Conservation (phyloP, 495 filamentous ascomycete species). For the Poronia punctata region DNA sequence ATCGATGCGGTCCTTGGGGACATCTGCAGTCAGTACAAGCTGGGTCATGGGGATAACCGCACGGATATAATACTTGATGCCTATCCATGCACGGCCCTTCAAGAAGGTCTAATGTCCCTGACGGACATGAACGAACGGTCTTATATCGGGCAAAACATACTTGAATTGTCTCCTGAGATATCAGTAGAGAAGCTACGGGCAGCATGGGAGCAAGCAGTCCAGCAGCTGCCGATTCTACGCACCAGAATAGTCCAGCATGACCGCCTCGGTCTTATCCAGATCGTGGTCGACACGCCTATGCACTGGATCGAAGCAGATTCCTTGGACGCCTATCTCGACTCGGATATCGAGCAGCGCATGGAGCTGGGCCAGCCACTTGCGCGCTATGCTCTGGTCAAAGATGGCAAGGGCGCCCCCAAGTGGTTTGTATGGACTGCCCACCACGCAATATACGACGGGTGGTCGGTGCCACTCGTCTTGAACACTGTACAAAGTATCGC, state of each 20-base stretch:
- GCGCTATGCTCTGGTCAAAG: conserved; percentile 45
- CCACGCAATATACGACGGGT: no score
- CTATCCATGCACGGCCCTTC: conserved; percentile 2
- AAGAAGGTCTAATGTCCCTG: conserved; percentile 6
- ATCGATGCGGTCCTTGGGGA: background rate
- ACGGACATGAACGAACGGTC: no score
- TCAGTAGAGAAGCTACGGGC: background rate
- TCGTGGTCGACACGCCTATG: background rate
- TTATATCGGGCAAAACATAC: no score
- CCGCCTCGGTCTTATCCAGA: background rate
- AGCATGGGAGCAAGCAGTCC: conserved; percentile 1
- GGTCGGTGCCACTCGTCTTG: no score
- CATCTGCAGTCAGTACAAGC: no score
- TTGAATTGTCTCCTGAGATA: no score
- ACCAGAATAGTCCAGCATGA: conserved; percentile 3
- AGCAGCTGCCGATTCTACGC: background rate
- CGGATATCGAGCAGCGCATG: conserved; percentile 36
- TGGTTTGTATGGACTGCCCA: conserved; percentile 31
- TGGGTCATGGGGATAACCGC: background rate
- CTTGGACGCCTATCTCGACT: conserved; percentile 35
- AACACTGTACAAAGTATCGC: no score
- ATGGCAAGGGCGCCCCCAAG: conserved; percentile 30
- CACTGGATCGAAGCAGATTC: conserved; percentile 19
- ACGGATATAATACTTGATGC: conserved; percentile 2
- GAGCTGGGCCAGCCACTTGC: conserved; percentile 44